Conservation (phyloP, 345 rosid genomes). For the Hibiscus tridactylites region DNA sequence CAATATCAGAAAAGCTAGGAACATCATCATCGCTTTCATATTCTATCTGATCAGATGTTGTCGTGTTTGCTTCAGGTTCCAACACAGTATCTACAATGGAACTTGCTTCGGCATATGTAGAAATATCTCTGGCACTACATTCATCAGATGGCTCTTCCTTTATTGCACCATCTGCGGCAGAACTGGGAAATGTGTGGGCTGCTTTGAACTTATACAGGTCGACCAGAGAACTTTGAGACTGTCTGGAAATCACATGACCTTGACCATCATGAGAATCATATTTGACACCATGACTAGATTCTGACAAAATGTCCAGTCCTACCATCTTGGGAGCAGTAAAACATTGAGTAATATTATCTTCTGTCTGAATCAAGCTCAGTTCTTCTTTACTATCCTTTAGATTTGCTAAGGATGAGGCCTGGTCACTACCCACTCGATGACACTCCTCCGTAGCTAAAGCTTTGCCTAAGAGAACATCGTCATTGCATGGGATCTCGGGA, state of each 20-base stretch:
- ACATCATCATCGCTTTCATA: conserved; percentile 49
- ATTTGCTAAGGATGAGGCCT: conserved; percentile 16
- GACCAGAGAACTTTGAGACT: conserved; percentile 10
- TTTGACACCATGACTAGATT: conserved; percentile 24
- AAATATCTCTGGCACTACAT: conserved; percentile 7
- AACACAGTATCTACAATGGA: conserved; percentile 6
- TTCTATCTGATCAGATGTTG: conserved; percentile 31
- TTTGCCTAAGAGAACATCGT: conserved; percentile 34
- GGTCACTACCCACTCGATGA: conserved; percentile 6
- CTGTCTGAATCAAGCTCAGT: conserved; percentile 18
- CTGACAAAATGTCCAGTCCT: conserved; percentile 17
- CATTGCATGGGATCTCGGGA: conserved; percentile 70
- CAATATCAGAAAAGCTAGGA: conserved; percentile 56
- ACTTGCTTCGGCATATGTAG: conserved; percentile 11
- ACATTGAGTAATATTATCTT: conserved; percentile 18
- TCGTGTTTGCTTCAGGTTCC: conserved; percentile 24
- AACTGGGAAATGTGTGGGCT: conserved; percentile 12
- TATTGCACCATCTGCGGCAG: conserved; percentile 9
- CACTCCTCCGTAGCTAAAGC: neutral
- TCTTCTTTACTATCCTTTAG: conserved; percentile 18
- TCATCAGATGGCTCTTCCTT: conserved; percentile 15
- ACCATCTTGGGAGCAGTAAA: conserved; percentile 9
- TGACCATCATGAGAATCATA: conserved; percentile 15
- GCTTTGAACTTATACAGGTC: conserved; percentile 16
- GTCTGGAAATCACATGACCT: conserved; percentile 9